Conservation (phyloP, 73 alveolate species). For the Blepharisma japonicum region DNA sequence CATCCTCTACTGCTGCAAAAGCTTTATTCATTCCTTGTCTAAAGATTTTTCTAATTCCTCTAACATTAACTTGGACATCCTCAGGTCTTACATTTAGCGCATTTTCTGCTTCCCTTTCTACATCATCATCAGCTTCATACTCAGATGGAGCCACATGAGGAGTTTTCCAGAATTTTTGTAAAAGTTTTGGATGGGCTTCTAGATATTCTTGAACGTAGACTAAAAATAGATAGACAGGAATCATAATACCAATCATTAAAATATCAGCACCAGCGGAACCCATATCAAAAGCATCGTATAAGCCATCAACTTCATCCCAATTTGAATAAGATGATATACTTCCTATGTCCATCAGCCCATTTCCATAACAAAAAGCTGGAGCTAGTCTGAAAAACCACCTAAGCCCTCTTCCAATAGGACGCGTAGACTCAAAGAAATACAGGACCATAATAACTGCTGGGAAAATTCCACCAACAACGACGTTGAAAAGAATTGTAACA, state of each 20-base stretch:
- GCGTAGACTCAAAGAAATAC: conserved; percentile 57
- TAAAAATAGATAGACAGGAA: conserved; percentile 33
- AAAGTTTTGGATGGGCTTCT: conserved; percentile 37
- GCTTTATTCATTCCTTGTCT: conserved; percentile 39
- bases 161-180: conserved; percentile 30
- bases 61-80: conserved; percentile 50
- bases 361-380: conserved; percentile 90
- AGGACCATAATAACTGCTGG: conserved; percentile 49
- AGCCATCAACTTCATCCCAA: conserved; percentile 26
- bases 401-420: conserved; percentile 51
- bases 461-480: conserved; percentile 57
- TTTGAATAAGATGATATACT: not conserved
- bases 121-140: conserved; percentile 68
- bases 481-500: conserved; percentile 60
- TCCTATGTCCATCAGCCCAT: conserved; percentile 73
- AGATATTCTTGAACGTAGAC: conserved; percentile 42
- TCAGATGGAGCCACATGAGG: conserved; percentile 15
- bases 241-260: conserved; percentile 30
- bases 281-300: conserved; percentile 32
- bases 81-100: conserved; percentile 45
- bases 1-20: conserved; percentile 83
- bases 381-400: conserved; percentile 78
- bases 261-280: conserved; percentile 44
- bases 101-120: conserved; percentile 59
- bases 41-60: conserved; percentile 60